Base-by-base conservation (phyloP, 164 flowering plant genomes). In the Piper betle region DNA sequence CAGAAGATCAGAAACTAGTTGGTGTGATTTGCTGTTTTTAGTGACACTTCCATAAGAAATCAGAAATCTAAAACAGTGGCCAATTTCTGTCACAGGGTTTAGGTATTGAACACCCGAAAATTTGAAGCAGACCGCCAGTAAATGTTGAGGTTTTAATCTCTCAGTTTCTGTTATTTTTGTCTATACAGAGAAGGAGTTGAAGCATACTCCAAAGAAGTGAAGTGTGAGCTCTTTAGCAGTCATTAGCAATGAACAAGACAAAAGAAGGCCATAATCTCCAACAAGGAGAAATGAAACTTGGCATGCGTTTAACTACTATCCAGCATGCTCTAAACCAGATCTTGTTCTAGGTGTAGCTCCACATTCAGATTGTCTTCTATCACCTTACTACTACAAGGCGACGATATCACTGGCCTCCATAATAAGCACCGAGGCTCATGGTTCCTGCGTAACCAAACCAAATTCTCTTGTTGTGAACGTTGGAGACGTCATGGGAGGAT, bases 261-360 rank as follows among this genome's bases (percentile, higher is more conserved):
- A 59, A 59, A 63, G 19, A 67, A 1, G 53, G 48, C 50, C 61
- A 72, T 15, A 54, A 7, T 19, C 39, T 20, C 38, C 33, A 66
- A 57, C 78, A 72, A 37, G 42, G 55, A 18, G 72, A 58, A 41
- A 63, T 60, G 55, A 65, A 52, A 57, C 72, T 62, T 65, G 64
- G 40, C 15, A 65, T 75, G 62, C 65, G 78, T 6, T 16, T 62
- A 75, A 75, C 68, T 75, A 72, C 64, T 76, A 76, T 38, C 72
- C 76, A 6, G n/a, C 61, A n/a, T 75, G 79, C 52, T 38, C 64
- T 55, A 62, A 52, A 41, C 72, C 68, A 20, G 72, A 73, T 65
- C 60, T 55, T 37, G 78, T 70, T 20, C 64, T 73, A 7, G 76
- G 74, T 13, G 58, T 68, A 5, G 63, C 68, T 38, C 72, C 76